phyloP scores from a whole-genome alignment of 768 basidiomycete genomes.

The Neoboletus magnificus region DNA sequence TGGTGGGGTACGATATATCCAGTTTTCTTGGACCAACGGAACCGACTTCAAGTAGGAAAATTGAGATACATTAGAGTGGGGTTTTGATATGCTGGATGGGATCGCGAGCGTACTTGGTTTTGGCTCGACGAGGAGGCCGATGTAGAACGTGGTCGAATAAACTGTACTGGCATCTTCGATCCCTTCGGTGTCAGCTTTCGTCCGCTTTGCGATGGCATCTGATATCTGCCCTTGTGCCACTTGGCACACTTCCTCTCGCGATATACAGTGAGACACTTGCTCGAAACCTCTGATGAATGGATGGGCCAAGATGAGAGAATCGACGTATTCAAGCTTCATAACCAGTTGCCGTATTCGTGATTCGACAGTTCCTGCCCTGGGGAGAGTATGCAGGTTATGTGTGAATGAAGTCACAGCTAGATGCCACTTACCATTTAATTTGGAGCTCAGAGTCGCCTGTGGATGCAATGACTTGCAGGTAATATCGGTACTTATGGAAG shows the following conservation, averaged over 20 bases:
- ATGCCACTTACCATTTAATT: constrained; percentile 75
- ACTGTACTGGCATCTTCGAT: constrained; percentile 77
- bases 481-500: constrained; percentile 95
- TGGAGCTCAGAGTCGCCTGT: constrained; percentile 81
- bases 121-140: constrained; percentile 89
- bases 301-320: constrained; percentile 87
- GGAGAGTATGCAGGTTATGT: constrained; percentile 13
- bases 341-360: constrained; percentile 94
- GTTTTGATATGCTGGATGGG: constrained; percentile 10
- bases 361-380: constrained; percentile 95
- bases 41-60: constrained; percentile 50
- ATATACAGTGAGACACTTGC: constrained; percentile 77
- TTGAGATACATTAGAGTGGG: constrained; percentile 16
- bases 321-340: constrained; percentile 96
- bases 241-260: constrained; percentile 81
- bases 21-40: constrained; percentile 75
- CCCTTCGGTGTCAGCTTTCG: constrained; percentile 73
- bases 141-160: constrained; percentile 96
- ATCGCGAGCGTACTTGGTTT: constrained; percentile 68
- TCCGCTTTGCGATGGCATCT: constrained; percentile 65
- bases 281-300: constrained; percentile 95
- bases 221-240: constrained; percentile 88
- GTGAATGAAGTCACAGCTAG: background rate
- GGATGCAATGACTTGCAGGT: constrained; percentile 92
- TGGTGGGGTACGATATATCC: constrained; percentile 96